These are phyloP conservation scores for Wickerhamiella bombiphila DNA, from an alignment of 805 yeast species.

Conservation along the genomic window DNA sequence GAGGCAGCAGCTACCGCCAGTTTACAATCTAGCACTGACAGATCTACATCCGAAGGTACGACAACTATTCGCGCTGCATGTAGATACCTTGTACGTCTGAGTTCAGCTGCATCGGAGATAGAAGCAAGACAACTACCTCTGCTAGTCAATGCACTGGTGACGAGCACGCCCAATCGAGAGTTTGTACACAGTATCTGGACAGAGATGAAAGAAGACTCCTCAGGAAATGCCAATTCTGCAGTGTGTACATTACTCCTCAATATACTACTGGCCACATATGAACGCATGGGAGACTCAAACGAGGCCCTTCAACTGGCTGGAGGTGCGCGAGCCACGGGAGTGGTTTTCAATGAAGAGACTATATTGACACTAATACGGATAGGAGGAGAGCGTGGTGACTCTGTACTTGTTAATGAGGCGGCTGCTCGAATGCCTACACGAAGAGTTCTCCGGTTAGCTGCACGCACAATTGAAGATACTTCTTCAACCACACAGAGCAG, in stretches of 20 bases:
- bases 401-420: background rate
- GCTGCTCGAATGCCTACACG: background rate
- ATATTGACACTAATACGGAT: conserved; percentile 2
- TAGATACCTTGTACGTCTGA: conserved; percentile 15
- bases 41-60: too few species aligned
- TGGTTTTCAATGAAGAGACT: conserved; percentile 13
- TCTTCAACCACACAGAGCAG: too few species aligned
- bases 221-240: conserved; percentile 6
- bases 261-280: conserved; percentile 11
- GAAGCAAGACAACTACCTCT: conserved; percentile 15
- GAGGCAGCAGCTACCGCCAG: conserved; percentile 15
- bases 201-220: conserved; percentile 9
- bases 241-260: conserved; percentile 18
- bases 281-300: background rate
- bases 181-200: conserved; percentile 7
- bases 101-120: conserved; percentile 13
- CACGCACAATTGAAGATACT: too few species aligned
- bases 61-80: conserved; percentile 14
- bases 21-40: conserved; percentile 6
- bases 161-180: conserved; percentile 1
- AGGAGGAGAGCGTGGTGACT: background rate
- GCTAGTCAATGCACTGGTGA: conserved; percentile 10
- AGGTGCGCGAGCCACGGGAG: conserved; percentile 3
- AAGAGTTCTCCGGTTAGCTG: too few species aligned
- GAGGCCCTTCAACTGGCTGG: conserved; percentile 5